Conservation (phyloP, 495 filamentous ascomycete genomes). For the Parathielavia hyrcaniae region DNA sequence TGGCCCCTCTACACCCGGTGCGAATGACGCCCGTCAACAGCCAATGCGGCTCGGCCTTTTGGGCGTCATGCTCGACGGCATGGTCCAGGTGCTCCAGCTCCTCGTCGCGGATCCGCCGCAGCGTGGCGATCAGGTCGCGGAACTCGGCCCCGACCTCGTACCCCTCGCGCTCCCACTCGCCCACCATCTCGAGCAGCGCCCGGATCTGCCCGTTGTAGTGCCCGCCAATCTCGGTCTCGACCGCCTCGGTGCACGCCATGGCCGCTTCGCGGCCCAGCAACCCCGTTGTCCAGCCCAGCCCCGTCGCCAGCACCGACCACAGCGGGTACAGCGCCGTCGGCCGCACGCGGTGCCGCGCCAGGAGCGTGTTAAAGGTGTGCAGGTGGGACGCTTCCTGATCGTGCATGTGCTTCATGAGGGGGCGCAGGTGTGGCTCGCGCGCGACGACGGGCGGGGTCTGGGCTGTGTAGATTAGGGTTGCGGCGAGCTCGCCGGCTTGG, state of each 20-base stretch:
- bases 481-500: constrained; percentile 83
- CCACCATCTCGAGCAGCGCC: constrained; percentile 70
- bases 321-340: constrained; percentile 91
- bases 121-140: constrained; percentile 60
- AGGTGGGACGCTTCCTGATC: constrained; percentile 90
- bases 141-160: constrained; percentile 77
- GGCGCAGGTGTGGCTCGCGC: constrained; percentile 77
- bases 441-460: constrained; percentile 69
- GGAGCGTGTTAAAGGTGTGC: constrained; percentile 71
- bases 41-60: constrained; percentile 81
- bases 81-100: constrained; percentile 96
- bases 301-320: constrained; percentile 78
- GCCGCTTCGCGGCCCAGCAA: constrained; percentile 89
- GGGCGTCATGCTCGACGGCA: constrained; percentile 85
- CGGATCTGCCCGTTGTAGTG: constrained; percentile 94
- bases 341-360: constrained; percentile 83
- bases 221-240: constrained; percentile 94
- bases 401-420: constrained; percentile 96
- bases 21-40: constrained; percentile 83
- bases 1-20: constrained; percentile 80
- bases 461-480: constrained; percentile 75
- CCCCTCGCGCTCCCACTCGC: constrained; percentile 55
- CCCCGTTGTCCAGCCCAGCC: constrained; percentile 82
- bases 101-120: constrained; percentile 86
- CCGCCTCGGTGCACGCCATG: constrained; percentile 98